A percentile compares a stretch with the other conserved stretches of the same genome.
Evolutionary conservation across 371 early-diverging fungal genomes (phyloP).

Genomic region (Fennellomyces sp.): DNA sequence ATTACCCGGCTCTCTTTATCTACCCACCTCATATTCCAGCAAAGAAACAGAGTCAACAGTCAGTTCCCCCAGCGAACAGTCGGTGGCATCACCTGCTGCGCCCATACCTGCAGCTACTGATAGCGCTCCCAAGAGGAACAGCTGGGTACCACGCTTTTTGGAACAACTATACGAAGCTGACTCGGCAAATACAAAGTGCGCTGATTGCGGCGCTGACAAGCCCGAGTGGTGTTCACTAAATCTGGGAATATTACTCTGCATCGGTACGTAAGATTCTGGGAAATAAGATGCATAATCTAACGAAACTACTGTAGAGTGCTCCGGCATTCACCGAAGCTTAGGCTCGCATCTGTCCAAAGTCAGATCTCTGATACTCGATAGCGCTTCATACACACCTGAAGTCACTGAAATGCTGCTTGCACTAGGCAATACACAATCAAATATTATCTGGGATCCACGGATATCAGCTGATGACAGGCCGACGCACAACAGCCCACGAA

Average conservation of each 20-base stretch:
- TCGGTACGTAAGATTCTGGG: constrained; percentile 74
- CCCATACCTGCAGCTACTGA: neutral
- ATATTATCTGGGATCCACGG: constrained; percentile 58
- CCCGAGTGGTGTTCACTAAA: constrained; percentile 96
- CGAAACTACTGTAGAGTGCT: constrained; percentile 70
- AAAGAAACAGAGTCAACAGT: neutral
- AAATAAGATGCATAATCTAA: neutral
- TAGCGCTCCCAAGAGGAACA: neutral
- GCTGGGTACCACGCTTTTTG: neutral
- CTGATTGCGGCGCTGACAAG: constrained; percentile 82
- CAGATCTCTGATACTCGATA: constrained; percentile 84
- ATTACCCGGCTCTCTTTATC: neutral
- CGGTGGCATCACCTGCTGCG: neutral
- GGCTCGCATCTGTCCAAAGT: constrained; percentile 93
- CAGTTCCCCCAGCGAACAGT: neutral
- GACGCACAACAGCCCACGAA: constrained; percentile 3
- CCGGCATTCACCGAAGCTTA: constrained; percentile 94
- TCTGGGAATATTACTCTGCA: constrained; percentile 92
- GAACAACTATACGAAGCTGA: constrained; percentile 45
- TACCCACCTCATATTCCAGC: neutral
- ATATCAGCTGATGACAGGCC: neutral
- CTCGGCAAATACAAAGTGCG: constrained; percentile 71
- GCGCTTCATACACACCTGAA: constrained; percentile 65
- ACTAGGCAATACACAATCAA: constrained; percentile 62
- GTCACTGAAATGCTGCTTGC: constrained; percentile 54